Conservation (phyloP, 495 filamentous ascomycete species). For the Tuber aestivum region DNA sequence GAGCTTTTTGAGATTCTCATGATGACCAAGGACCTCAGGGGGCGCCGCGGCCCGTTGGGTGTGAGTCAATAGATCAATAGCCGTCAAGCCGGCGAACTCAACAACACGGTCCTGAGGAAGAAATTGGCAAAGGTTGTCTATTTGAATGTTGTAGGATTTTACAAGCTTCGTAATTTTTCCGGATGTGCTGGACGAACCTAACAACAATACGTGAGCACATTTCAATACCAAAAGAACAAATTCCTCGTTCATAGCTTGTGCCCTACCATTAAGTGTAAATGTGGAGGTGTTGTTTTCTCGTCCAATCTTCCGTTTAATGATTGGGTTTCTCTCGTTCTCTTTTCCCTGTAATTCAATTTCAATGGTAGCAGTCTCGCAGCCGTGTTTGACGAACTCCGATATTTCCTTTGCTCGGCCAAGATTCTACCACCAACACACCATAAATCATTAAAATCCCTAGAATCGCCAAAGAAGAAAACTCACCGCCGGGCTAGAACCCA, state of each 20-base stretch:
- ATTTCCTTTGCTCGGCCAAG: slow-evolving; percentile 81
- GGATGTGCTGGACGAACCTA: not conserved
- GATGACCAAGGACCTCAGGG: slow-evolving; percentile 70
- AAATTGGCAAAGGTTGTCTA: slow-evolving; percentile 97
- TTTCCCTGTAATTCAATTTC: slow-evolving; percentile 77
- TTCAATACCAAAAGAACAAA: not conserved
- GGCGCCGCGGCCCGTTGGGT: slow-evolving; percentile 84
- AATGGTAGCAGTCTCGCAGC: slow-evolving; percentile 65
- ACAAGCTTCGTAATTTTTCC: slow-evolving; percentile 57
- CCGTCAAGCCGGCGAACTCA: slow-evolving; percentile 80
- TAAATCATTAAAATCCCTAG: not conserved
- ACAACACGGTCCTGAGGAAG: slow-evolving; percentile 93
- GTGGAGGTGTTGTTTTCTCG: slow-evolving; percentile 71
- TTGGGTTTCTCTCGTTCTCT: slow-evolving; percentile 54
- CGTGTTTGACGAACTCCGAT: slow-evolving; percentile 91
- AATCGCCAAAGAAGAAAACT: slow-evolving; percentile 19
- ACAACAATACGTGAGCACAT: not conserved
- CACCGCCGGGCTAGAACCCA: slow-evolving; percentile 73
- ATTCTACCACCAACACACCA: slow-evolving; percentile 48
- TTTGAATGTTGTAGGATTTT: slow-evolving; percentile 71
- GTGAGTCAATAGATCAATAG: slow-evolving; percentile 75
- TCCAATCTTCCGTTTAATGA: slow-evolving; percentile 69
- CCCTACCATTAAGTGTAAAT: slow-evolving; percentile 59
- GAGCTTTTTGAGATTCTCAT: slow-evolving; percentile 63
- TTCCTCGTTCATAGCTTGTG: not conserved